Base-by-base conservation (phyloP, 1,139 yeast species). In the Kodamaea anthophila region DNA sequence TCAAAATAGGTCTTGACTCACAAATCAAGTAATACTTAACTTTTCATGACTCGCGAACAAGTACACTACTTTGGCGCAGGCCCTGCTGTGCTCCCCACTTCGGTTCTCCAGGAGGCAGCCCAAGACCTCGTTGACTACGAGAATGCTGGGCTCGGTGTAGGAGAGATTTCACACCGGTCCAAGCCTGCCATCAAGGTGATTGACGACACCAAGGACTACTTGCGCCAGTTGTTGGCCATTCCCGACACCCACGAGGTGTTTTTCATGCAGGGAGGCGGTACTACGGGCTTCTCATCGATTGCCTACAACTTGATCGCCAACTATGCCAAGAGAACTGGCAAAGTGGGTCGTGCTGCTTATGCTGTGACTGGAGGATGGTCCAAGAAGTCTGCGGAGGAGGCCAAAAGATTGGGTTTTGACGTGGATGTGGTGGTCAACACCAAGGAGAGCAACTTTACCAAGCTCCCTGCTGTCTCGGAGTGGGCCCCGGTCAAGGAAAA, bases 261-360 rank as follows among this genome's bases (percentile, higher is more conserved):
- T 51, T 91, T 88, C 60, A 61, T 88, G 60, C 98, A 91, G 63
- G 97, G 98, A 39, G 98, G 98, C 38, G 98, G 97, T 38, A 88
- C 97, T 30, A 82, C 87, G 23, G 97, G 96, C 5, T 91, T 91
- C 48, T 83, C 97, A 5, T 75, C 94, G 6, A 70, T 86, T 34
- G 88, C 85, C 10, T 77, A 91, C 46, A 91, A 91, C 53, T 57
- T 91, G 60, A 57, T 81, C 39, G 94, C 96, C 18, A 67, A 81
- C 24, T 74, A 72, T 53, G 85, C 84, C 28, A 70, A 69, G 43
- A 78, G 68, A 48, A 70, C 79, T 15, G 86, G 86, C 20, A 74
- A 73, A 45, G 68, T 65, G 36, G 95, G 94, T 28, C 79, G 72
- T 40, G 94, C 84, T 29, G 94, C 91, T 28, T 91, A 91, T 57